phyloP scores from a whole-genome alignment of 192 early-diverging fungal genomes.

The Podila verticillata region DNA sequence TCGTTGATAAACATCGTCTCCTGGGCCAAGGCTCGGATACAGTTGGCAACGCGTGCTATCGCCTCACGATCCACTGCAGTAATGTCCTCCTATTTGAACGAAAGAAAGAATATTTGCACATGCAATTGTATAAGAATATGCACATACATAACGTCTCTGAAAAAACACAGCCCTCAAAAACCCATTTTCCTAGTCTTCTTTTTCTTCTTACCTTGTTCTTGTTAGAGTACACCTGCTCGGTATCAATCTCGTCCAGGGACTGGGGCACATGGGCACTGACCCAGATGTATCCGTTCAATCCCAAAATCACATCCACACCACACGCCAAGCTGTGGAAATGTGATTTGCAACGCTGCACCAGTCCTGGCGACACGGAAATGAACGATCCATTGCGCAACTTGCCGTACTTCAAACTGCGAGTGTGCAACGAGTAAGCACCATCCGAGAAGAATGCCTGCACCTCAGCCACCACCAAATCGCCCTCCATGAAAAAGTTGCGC shows the following conservation, averaged over 20 bases:
- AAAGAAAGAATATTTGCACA: not conserved
- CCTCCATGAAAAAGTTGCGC: conserved; percentile 94
- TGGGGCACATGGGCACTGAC: conserved; percentile 77
- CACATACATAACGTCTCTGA: not conserved
- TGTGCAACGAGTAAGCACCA: conserved; percentile 89
- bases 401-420: conserved; percentile 89
- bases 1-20: conserved; percentile 89
- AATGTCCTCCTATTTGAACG: conserved; percentile 66
- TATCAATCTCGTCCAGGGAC: conserved; percentile 74
- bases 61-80: conserved; percentile 75
- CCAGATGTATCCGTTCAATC: conserved; percentile 98
- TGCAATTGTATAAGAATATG: not conserved
- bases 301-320: conserved; percentile 93
- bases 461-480: conserved; percentile 93
- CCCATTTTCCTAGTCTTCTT: not conserved
- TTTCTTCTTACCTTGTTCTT: conserved; percentile 79
- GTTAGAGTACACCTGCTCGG: conserved; percentile 87
- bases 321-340: conserved; percentile 94
- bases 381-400: conserved; percentile 83
- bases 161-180: not conserved
- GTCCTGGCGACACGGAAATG: conserved; percentile 84
- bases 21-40: conserved; percentile 81
- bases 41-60: conserved; percentile 93
- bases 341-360: conserved; percentile 92
- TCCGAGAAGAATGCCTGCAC: conserved; percentile 88